Base-by-base conservation (phyloP, 2,329 filamentous ascomycete species). In the Sphaceloma murrayae region DNA sequence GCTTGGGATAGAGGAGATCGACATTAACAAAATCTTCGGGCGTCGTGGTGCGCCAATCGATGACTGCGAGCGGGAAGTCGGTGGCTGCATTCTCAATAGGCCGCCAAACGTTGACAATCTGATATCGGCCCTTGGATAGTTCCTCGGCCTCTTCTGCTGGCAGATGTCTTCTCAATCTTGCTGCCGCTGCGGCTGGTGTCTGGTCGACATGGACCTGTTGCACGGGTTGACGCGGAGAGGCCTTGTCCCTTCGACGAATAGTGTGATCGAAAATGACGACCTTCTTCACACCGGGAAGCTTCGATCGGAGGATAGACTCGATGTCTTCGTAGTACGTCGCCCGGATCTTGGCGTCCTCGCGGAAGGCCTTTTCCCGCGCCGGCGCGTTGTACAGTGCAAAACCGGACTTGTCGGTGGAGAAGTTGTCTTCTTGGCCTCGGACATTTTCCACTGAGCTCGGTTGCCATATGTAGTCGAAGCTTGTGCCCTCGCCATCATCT, bases 261-360 rank as follows among this genome's bases (percentile, higher is more conserved):
- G 80, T 84, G 58, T 85, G 80, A 59, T 85, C 80, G 56, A 85
- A 85, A 47, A 84, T 79, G 48, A 77, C 69, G 8, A 85, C 70
- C 48, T 76, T 76, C 44, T 72, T 73, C 43, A 79, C 64, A 0
- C 68, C 72, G 0, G 70, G 65, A 0, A 82, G 64, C 33, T 73
- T 72, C 19, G 67, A 60, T 9, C 68, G 67, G 2, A 83, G 62
- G 1, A 82, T 59, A 0, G 62, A 56, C 51, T 81, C 75, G 1
- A 82, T 72, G 52, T 82, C 77, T 14, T 58, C 55, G 55, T 83
- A 83, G 61, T 83, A 83, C 0, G 61, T 63, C 0, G 58, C 53
- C 27, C 76, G 68, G 5, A 82, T 70, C 9, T 69, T 66, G 0
- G 53, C 56, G 11, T 80, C 75, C 45, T 79, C 70, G 0, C 62